Evolutionary conservation across 139 green algal species (phyloP), one percentile per base, ranked within the genome.

Genomic region (Chlorokybus atmophyticus): DNA sequence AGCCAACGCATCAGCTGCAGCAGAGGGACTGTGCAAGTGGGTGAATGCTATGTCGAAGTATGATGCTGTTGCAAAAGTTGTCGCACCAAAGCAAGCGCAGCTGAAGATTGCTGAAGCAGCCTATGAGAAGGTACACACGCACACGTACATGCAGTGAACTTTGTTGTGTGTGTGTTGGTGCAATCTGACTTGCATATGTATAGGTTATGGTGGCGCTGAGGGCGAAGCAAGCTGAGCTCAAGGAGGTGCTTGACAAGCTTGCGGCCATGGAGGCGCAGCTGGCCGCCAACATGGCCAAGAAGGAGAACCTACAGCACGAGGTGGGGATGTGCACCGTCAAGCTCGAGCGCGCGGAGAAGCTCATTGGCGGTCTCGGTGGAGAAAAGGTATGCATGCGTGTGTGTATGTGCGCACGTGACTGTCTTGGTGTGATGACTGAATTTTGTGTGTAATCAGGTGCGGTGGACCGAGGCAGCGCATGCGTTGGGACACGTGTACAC

Each of bases 1-100:
- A 23, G 55, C 50, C 6, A 68, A 71, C 19, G 68, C 60, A 19
- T 52, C 55, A 8, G 44, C 21, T 10, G 68, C 68, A 24, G 62
- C 61, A 19, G 68, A 66, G 57, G 68, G 68, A 3, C 44, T 76
- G 49, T 71, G 61, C 54, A 66, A 67, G 55, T 76, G 68, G 68
- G 56, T 71, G 17, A 52, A 21, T 27, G 68, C 68, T 1, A 76
- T 76, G 57, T 50, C 63, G 31, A 44, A 59, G 50, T 76, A 76
- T 52, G 68, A 76, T 25, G 7, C 23, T 7, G 68, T 71, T 17
- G 68, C 68, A 5, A 76, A 76, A 41, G 48, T 76, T 10, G 68
- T 76, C 6, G 68, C 55, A 10, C 68, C 68, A 8, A 76, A 76
- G 62, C 31, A 70, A 31, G 48, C 55, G 49, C 56, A 54, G 28